Conservation (phyloP, 495 filamentous ascomycete genomes). For the Penicillium riverlandense region DNA sequence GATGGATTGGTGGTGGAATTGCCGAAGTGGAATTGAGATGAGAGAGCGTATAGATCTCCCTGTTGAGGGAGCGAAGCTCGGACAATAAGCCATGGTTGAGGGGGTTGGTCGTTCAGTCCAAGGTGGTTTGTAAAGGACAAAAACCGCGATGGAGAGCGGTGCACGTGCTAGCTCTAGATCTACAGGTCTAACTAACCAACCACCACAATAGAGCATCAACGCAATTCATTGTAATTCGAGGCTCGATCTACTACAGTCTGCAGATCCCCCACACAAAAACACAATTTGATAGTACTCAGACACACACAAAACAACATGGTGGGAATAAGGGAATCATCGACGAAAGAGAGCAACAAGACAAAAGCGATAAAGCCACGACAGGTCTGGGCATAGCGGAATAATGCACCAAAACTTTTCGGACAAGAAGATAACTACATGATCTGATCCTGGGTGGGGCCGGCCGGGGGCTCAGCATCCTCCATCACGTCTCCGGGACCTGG, state of each 20-base stretch:
- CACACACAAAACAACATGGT: conserved; percentile 3
- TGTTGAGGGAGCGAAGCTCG: too few species aligned
- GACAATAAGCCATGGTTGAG: neutral
- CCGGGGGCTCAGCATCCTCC: conserved; percentile 69
- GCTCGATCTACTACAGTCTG: neutral
- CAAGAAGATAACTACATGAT: conserved; percentile 63
- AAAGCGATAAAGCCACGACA: neutral
- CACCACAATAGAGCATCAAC: too few species aligned
- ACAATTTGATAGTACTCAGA: neutral
- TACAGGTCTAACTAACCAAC: too few species aligned
- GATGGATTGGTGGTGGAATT: neutral
- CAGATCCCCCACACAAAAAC: neutral
- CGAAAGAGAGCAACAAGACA: conserved; percentile 5
- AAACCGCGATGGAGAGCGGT: too few species aligned
- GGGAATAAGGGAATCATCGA: conserved; percentile 23
- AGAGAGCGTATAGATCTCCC: too few species aligned
- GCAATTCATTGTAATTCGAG: too few species aligned
- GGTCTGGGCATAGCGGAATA: neutral
- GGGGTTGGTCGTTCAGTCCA: neutral
- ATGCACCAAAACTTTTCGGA: neutral
- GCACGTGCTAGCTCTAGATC: too few species aligned
- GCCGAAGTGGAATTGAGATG: neutral
- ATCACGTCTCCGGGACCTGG: conserved; percentile 60
- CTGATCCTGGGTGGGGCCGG: conserved; percentile 84
- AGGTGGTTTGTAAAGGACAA: too few species aligned